phyloP scores from a whole-genome alignment of 1,284 basidiomycete species.

The Pyrrhoderma noxium region DNA sequence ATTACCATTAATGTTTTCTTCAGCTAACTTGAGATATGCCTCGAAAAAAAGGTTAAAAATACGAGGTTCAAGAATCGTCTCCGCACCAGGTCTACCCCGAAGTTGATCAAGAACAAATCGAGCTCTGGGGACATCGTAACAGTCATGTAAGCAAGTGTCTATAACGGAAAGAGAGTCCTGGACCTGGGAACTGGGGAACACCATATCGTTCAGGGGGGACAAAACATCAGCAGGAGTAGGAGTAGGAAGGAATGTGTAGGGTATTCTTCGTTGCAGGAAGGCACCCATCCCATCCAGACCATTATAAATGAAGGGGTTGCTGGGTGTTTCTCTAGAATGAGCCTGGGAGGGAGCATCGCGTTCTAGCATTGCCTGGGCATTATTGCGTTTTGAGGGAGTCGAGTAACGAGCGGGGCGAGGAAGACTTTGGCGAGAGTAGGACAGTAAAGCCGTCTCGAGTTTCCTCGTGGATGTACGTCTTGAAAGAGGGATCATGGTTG shows the following conservation, averaged over 20 bases:
- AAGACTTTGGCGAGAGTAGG: constrained; percentile 55
- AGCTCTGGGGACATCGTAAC: constrained; percentile 67
- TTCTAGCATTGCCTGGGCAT: constrained; percentile 43
- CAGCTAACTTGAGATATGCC: constrained; percentile 56
- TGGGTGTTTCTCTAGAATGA: constrained; percentile 27
- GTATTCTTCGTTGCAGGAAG: constrained; percentile 41
- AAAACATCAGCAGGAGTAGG: constrained; percentile 45
- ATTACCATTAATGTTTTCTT: constrained; percentile 36
- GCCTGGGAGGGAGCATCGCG: constrained; percentile 30
- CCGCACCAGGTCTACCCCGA: constrained; percentile 29
- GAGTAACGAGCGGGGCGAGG: constrained; percentile 62
- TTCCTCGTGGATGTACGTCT: constrained; percentile 35
- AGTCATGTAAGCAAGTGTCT: constrained; percentile 68
- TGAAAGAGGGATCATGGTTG: constrained; percentile 30
- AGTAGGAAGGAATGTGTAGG: constrained; percentile 55
- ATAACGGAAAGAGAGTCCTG: constrained; percentile 69
- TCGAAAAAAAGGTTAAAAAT: constrained; percentile 52
- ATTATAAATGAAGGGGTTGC: constrained; percentile 7
- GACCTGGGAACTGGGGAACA: constrained; percentile 57
- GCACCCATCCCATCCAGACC: constrained; percentile 30
- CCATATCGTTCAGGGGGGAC: constrained; percentile 39
- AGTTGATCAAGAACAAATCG: constrained; percentile 58
- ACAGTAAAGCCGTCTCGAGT: constrained; percentile 55
- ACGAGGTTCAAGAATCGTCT: constrained; percentile 32
- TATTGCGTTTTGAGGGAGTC: constrained; percentile 45